A percentile compares a stretch with the other conserved stretches of the same genome.
phyloP scores from a whole-genome alignment of 2,329 filamentous ascomycete species.

The Alternaria ethzedia region DNA sequence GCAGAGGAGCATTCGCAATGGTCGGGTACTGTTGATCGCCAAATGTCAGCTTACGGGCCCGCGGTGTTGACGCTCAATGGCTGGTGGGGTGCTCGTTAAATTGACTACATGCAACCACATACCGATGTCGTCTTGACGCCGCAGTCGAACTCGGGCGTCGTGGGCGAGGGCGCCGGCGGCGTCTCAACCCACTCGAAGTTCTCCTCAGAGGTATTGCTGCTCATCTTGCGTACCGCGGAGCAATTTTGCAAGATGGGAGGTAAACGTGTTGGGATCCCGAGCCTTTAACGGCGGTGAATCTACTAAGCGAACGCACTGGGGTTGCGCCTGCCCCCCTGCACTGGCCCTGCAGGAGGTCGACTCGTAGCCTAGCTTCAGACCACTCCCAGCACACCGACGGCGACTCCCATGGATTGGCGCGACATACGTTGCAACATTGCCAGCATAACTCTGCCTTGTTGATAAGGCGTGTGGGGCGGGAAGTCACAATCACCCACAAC shows the following conservation, averaged over 20 bases:
- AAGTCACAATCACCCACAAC: background rate
- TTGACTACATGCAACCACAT: slow-evolving; percentile 39
- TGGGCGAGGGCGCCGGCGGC: slow-evolving; percentile 61
- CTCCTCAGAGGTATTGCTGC: slow-evolving; percentile 54
- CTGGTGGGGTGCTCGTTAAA: slow-evolving; percentile 27
- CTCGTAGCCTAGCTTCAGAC: slow-evolving; percentile 23
- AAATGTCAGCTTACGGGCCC: slow-evolving; percentile 32
- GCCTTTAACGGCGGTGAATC: slow-evolving; percentile 41
- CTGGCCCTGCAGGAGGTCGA: slow-evolving; percentile 2
- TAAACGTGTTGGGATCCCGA: slow-evolving; percentile 32
- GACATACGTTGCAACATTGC: background rate
- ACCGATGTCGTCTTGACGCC: slow-evolving; percentile 68
- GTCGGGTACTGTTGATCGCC: slow-evolving; percentile 69
- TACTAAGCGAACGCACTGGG: slow-evolving; percentile 29
- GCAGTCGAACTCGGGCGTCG: slow-evolving; percentile 60
- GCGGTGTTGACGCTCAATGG: slow-evolving; percentile 37
- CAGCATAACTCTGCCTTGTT: background rate
- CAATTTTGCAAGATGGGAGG: slow-evolving; percentile 39
- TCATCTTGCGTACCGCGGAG: slow-evolving; percentile 41
- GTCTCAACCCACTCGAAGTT: slow-evolving; percentile 72
- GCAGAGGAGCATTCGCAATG: slow-evolving; percentile 93
- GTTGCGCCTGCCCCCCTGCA: slow-evolving; percentile 13
- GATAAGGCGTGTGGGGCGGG: background rate
- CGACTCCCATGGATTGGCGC: background rate
- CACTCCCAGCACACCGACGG: slow-evolving; percentile 8